These are phyloP conservation scores for Clitopilus hobsonii DNA, from an alignment of 768 basidiomycete genomes.

Conservation along the genomic window DNA sequence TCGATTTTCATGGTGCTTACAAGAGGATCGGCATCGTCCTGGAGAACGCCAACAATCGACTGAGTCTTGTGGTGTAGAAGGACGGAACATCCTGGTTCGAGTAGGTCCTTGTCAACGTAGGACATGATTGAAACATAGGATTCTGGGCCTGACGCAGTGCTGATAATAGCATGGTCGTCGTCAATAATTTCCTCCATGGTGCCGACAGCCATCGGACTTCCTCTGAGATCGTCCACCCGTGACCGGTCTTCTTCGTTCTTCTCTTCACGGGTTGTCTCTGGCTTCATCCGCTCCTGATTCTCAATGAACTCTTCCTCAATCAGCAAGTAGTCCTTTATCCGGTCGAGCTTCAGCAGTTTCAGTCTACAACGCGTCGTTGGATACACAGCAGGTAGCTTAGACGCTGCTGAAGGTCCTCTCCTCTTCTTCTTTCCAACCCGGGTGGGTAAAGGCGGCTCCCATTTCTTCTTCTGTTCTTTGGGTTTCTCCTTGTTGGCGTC, in stretches of 20 bases:
- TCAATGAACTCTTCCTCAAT: slow-evolving; percentile 93
- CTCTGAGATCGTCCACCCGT: slow-evolving; percentile 90
- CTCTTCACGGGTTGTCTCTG: slow-evolving; percentile 84
- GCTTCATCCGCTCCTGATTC: slow-evolving; percentile 89
- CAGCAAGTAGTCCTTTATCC: slow-evolving; percentile 96
- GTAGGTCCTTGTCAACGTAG: slow-evolving; percentile 95
- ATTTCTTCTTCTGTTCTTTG: slow-evolving; percentile 81
- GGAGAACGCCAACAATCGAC: slow-evolving; percentile 90
- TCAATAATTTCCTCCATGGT: slow-evolving; percentile 97
- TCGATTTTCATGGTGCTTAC: slow-evolving; percentile 99
- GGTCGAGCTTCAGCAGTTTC: slow-evolving; percentile 92
- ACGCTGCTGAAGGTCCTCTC: slow-evolving; percentile 86
- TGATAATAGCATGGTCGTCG: slow-evolving; percentile 99
- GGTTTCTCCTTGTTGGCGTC: slow-evolving; percentile 31
- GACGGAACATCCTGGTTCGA: slow-evolving; percentile 95
- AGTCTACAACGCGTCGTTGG: slow-evolving; percentile 95
- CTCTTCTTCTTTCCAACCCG: slow-evolving; percentile 97
- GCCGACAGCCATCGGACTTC: slow-evolving; percentile 97
- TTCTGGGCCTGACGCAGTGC: slow-evolving; percentile 90
- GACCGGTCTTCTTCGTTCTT: slow-evolving; percentile 94
- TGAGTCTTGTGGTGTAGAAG: slow-evolving; percentile 95
- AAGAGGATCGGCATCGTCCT: slow-evolving; percentile 93
- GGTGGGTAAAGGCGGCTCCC: slow-evolving; percentile 97
- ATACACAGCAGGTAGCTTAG: slow-evolving; percentile 88
- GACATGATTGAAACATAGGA: slow-evolving; percentile 97